These are phyloP conservation scores for Taphrina flavorubra DNA, from an alignment of 1,139 yeast species.

Conservation along the genomic window DNA sequence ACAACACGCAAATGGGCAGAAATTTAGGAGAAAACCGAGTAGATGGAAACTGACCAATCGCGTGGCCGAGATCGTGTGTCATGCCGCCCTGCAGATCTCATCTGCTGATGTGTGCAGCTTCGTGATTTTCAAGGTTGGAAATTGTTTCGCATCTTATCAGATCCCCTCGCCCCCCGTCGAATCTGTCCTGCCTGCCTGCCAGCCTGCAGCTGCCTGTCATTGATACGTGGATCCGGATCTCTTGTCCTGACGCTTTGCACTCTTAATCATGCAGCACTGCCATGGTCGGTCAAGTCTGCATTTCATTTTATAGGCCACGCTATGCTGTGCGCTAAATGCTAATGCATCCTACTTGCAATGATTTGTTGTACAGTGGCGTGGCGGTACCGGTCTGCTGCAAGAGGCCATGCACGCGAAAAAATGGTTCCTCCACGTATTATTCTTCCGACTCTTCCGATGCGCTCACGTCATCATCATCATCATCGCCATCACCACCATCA, in stretches of 20 bases:
- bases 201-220: too few relatives aligned
- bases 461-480: not conserved
- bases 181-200: too few relatives aligned
- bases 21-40: too few relatives aligned
- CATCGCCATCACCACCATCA: not conserved
- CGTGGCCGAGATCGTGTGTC: slow-evolving; percentile 8
- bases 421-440: not conserved
- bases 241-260: not conserved
- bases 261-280: not conserved
- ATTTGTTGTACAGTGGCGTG: too few relatives aligned
- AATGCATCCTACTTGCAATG: not conserved
- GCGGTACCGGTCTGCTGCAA: too few relatives aligned
- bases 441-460: slow-evolving; percentile 1
- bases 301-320: not conserved
- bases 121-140: not conserved
- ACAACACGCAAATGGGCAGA: too few relatives aligned
- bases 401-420: too few relatives aligned
- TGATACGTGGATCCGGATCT: too few relatives aligned
- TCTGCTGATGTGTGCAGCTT: not conserved
- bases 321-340: slow-evolving; percentile 7
- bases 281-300: too few relatives aligned
- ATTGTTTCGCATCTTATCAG: slow-evolving; percentile 2
- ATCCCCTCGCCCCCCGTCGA: not conserved
- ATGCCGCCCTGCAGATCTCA: slow-evolving; percentile 13
- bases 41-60: slow-evolving; percentile 2